These are phyloP conservation scores for Cryoendolithus antarcticus DNA, from an alignment of 2,329 filamentous ascomycete species.

Conservation along the genomic window DNA sequence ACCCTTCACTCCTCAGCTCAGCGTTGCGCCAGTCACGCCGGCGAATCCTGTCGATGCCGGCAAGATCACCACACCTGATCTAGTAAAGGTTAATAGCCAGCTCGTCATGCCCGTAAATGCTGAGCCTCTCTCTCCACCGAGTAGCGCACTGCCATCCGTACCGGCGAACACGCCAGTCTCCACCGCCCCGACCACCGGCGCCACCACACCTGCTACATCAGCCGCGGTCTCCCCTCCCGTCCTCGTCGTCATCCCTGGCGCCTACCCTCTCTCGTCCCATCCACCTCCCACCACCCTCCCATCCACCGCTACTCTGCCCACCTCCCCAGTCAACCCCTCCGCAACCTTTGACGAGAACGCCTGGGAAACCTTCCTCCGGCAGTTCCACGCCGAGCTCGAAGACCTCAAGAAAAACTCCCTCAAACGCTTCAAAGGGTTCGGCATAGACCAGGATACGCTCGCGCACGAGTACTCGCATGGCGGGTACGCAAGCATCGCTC, in stretches of 20 bases:
- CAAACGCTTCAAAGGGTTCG: conserved; percentile 30
- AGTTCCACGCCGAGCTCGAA: conserved; percentile 19
- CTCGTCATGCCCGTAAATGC: no score
- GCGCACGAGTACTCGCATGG: conserved; percentile 10
- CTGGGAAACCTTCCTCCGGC: conserved; percentile 20
- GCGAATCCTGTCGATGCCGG: conserved; percentile 4
- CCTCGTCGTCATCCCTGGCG: neutral
- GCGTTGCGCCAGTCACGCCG: conserved; percentile 11
- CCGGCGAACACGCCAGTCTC: neutral
- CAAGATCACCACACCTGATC: conserved; percentile 7
- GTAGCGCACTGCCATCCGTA: neutral
- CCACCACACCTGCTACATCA: conserved; percentile 5
- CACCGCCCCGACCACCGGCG: conserved; percentile 6
- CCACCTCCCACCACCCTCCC: neutral
- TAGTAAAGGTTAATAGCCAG: conserved; percentile 10
- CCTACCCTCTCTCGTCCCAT: neutral
- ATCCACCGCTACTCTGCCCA: neutral
- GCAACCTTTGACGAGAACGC: conserved; percentile 16
- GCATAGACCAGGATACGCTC: conserved; percentile 15
- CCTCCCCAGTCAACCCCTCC: neutral
- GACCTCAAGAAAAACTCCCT: conserved; percentile 29
- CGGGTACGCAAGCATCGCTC: conserved; percentile 1
- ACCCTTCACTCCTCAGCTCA: conserved; percentile 21
- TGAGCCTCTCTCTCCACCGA: conserved; percentile 6
- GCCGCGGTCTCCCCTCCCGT: conserved; percentile 4